phyloP scores from a whole-genome alignment of 176 grass and related monocot species.

The Triticum timopheevii region DNA sequence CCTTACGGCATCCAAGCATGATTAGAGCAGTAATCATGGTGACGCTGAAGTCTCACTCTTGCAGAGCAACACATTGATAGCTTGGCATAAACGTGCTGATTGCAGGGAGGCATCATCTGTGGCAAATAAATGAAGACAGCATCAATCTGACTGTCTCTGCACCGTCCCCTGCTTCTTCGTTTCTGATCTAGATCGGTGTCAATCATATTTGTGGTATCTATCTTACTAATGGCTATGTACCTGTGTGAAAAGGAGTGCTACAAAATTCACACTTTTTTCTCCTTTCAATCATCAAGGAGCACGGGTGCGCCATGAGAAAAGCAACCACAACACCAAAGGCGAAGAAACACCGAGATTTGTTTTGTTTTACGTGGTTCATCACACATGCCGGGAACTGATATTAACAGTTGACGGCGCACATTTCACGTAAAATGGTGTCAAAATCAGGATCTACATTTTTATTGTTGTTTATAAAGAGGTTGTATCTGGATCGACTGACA shows the following conservation, averaged over 20 bases:
- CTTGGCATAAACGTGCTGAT: neutral
- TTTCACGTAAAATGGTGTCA: neutral
- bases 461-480: neutral
- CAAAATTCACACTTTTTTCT: neutral
- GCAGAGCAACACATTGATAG: neutral
- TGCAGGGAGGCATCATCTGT: neutral
- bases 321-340: no score
- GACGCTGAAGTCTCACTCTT: neutral
- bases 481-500: neutral
- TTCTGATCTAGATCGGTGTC: neutral
- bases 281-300: no score
- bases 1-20: neutral
- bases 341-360: no score
- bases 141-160: neutral
- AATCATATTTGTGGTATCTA: neutral
- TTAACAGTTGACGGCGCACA: neutral
- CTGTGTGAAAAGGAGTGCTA: neutral
- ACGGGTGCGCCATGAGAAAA: no score
- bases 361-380: no score
- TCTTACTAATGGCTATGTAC: neutral
- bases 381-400: no score
- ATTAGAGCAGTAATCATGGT: neutral
- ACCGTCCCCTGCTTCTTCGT: neutral
- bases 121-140: neutral
- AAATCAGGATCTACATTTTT: neutral